Evolutionary conservation across 805 yeast genomes (phyloP), one percentile per base, ranked within the genome.

Genomic region (Sugiyamaella boreocaroliniensis): DNA sequence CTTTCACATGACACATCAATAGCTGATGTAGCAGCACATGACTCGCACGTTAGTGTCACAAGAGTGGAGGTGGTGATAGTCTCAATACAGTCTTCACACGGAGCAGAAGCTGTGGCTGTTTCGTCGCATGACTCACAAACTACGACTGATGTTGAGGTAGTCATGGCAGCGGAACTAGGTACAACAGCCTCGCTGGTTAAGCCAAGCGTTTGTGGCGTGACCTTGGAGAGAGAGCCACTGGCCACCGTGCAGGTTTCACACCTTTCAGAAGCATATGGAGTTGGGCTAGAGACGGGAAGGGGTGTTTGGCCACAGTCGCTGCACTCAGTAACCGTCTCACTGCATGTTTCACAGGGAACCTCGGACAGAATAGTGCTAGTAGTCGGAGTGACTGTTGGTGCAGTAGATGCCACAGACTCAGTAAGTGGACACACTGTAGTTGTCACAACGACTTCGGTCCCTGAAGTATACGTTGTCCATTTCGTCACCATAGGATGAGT

Each of bases 351-450:
- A 32, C n/a, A 11, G 12, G 37, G 37, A 32, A 14, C 37, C 3
- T 14, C 8, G n/a, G n/a, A 10, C 37, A 14, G 11, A 10, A 9
- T 4, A 32, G 11, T 11, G 12, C 12, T 14, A 4, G 48, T 16
- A 15, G 48, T 37, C 8, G 49, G 22, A 7, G 49, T 20, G 37
- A 10, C n/a, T 4, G 37, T 14, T 9, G 37, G 37, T 3, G 8
- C 37, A 11, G 26, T 16, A 32, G 29, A 19, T 15, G 40, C 44
- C 46, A 22, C 26, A 22, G 26, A 22, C 26, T 18, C 43, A 15
- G 49, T 44, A 12, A 50, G 19, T 2, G 56, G 56, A 40, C 54
- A 50, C 2, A 40, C 42, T 40, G 56, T 43, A 19, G 48, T 41
- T 37, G 52, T 43, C 40, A 46, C 41, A 29, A 20, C 19, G n/a